Base-by-base conservation (phyloP, 352 stramenopile species). In the Pythium aristosporum region DNA sequence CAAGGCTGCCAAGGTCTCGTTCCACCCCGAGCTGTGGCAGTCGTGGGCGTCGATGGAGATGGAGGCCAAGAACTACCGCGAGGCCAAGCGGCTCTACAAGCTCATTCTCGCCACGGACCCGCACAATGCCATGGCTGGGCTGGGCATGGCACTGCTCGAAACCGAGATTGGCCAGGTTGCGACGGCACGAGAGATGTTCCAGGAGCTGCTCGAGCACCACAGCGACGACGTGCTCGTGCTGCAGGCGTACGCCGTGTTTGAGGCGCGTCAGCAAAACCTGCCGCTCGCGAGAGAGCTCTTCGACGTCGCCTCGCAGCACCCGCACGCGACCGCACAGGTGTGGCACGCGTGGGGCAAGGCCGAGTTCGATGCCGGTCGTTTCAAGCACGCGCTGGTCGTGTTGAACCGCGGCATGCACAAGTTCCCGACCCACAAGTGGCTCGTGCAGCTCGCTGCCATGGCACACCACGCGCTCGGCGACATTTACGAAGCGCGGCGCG, bases 301-400 rank as follows among this genome's bases (percentile, higher is more conserved):
- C 32, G 70, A 80, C 32, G 67, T 49, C 4, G 80, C 80, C 13
- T 75, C 75, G 0, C 61, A 71, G n/a, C 78, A 89, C 52, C 67
- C 72, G 11, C 64, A 77, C 47, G 81, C 77, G 6, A 89, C 79
- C 2, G 81, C 76, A 25, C 82, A 96, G 67, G 85, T 96, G 16
- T 96, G 84, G 81, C 87, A 96, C 57, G 87, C 87, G 44, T 96
- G 85, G 85, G 87, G 81, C 25, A 91, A 96, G 65, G 80, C 85
- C 47, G 87, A 96, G 67, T 96, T 77, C 48, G 82, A 92, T 44
- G 74, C 74, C 51, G 87, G 87, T 21, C 65, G 89, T 30, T 94
- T 85, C 71, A 82, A 86, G 55, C 89, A 92, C 62, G 66, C 78
- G 16, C 57, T 93, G n/a, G 79, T 74, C 16, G 84, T 96, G 36